Base-by-base conservation (phyloP, 1,139 yeast species). In the Debaryomyces nepalensis region DNA sequence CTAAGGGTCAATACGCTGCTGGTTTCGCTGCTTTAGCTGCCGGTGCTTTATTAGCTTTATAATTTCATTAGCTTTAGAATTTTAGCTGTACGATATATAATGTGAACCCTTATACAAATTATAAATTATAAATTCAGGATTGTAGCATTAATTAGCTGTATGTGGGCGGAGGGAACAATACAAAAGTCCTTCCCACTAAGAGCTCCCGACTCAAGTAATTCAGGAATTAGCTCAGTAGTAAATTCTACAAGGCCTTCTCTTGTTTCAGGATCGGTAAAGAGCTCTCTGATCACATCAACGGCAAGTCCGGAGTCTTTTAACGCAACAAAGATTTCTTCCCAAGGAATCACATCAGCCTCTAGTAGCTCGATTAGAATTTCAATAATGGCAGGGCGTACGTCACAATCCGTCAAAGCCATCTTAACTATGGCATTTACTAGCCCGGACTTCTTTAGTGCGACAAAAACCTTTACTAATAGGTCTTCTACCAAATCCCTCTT, bases 21-120 rank as follows among this genome's bases (percentile, higher is more conserved):
- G 78, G 77, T 69, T 72, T 70, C 57, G 76, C 70, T 58, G 77
- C 75, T 57, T 59, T 72, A 57, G 75, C 74, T 62, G 78, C 77
- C 47, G 77, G 77, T 69, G 77, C 77, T 66, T 69, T 72, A 61
- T 70, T 73, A 61, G 77, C 76, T 66, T 70, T 73, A 63, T 73
- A 72, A 71, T 64, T 26, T n/a, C 7, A n/a, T 11, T 43, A 26
- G 41, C n/a, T 21, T 18, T 33, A 23, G 22, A 33, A 18, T 24
- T 34, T 33, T 18, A 34, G 26, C 21, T 26, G 22, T 14, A 16
- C 18, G 21, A 29, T 4, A 29, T 34, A 24, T 34, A 34, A 33
- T 21, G 30, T 33, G 37, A 33, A 33, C 37, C 37, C 30, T 14
- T 14, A 23, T 22, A 34, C 14, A 34, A 31, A 19, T 9, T 18